Conservation (phyloP, 176 grass and related monocot species). For the Avena eriantha region DNA sequence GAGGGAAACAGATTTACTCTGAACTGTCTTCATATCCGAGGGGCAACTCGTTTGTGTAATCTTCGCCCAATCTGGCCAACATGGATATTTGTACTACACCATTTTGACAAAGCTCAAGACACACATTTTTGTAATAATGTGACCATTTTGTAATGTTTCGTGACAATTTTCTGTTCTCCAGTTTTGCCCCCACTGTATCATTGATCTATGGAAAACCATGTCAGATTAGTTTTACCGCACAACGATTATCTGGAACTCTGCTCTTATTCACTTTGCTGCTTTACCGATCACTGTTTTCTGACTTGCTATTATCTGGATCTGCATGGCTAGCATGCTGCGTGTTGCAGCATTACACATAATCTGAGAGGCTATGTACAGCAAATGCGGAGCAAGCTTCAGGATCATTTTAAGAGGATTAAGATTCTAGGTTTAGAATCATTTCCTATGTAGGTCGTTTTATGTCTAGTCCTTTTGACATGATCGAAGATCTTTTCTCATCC, state of each 20-base stretch:
- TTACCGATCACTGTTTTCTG: neutral
- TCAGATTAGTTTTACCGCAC: conserved; percentile 16
- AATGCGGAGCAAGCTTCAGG: neutral
- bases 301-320: neutral
- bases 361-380: neutral
- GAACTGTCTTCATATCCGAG: conserved; percentile 27
- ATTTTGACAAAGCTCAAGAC: conserved; percentile 31
- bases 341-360: neutral
- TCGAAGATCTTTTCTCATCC: neutral
- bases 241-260: neutral
- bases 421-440: neutral
- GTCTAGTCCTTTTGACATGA: neutral
- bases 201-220: conserved; percentile 31
- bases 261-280: neutral
- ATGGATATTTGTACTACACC: conserved; percentile 39
- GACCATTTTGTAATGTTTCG: conserved; percentile 31
- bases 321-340: neutral
- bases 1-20: conserved; percentile 11
- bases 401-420: neutral
- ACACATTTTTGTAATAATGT: conserved; percentile 53
- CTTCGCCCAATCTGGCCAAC: conserved; percentile 25
- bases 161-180: neutral
- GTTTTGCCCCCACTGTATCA: conserved; percentile 1
- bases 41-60: conserved; percentile 20
- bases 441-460: neutral